phyloP scores from a whole-genome alignment of 179 eudicot genomes.

The Beta corolliflora region DNA sequence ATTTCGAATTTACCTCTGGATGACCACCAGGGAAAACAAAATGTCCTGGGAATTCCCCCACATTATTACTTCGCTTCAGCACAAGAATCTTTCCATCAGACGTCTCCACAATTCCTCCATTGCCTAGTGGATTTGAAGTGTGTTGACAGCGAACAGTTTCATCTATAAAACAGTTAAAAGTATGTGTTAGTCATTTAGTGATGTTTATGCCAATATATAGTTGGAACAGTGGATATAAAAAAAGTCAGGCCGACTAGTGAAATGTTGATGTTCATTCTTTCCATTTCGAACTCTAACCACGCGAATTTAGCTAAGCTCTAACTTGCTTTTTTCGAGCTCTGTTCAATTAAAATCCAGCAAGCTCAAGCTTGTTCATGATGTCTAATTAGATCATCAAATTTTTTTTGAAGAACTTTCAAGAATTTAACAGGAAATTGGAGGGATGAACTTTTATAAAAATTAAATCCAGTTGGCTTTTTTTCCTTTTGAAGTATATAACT shows the following conservation, averaged over 20 bases:
- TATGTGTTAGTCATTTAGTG: no score
- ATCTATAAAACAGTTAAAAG: slow-evolving; percentile 49
- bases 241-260: no score
- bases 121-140: slow-evolving; percentile 86
- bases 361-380: neutral
- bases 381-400: no score
- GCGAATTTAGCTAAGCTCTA: no score
- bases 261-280: no score
- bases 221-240: neutral
- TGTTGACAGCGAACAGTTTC: slow-evolving; percentile 74
- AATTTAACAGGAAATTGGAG: no score
- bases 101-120: slow-evolving; percentile 88
- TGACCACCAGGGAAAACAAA: slow-evolving; percentile 98
- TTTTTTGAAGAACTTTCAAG: no score
- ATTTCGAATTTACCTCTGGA: slow-evolving; percentile 66
- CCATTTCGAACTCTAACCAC: no score
- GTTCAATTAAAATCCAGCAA: neutral
- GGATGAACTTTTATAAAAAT: no score
- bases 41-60: slow-evolving; percentile 90
- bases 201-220: neutral
- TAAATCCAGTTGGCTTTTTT: no score
- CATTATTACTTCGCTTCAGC: slow-evolving; percentile 86
- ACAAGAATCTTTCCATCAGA: slow-evolving; percentile 70
- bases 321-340: no score
- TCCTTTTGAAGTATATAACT: no score